These are phyloP conservation scores for Lentinula sp. DNA, from an alignment of 768 basidiomycete genomes.

Conservation along the genomic window DNA sequence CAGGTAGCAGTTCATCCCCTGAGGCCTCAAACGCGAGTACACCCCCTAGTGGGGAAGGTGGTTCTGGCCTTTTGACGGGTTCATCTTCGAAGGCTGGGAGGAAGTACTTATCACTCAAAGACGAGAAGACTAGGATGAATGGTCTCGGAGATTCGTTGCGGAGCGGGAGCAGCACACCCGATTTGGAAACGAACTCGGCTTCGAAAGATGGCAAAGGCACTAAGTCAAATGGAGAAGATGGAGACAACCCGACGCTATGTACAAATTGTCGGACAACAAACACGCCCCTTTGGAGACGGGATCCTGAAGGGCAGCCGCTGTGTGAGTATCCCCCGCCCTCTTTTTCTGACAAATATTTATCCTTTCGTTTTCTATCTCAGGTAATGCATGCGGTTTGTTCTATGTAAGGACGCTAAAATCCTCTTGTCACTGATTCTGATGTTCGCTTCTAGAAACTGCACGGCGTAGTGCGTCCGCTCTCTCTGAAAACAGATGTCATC, in stretches of 20 bases:
- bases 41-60: slow-evolving; percentile 55
- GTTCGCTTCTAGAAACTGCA: slow-evolving; percentile 78
- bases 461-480: slow-evolving; percentile 89
- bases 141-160: slow-evolving; percentile 23
- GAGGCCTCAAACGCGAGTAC: slow-evolving; percentile 74
- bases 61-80: slow-evolving; percentile 19
- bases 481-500: slow-evolving; percentile 95
- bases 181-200: slow-evolving; percentile 31
- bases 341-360: slow-evolving; percentile 13
- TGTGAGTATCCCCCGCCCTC: slow-evolving; percentile 44
- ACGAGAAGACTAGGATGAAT: slow-evolving; percentile 47
- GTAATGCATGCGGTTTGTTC: slow-evolving; percentile 91
- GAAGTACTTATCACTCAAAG: slow-evolving; percentile 61
- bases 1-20: slow-evolving; percentile 70
- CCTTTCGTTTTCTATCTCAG: slow-evolving; percentile 25
- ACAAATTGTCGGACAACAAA: slow-evolving; percentile 96
- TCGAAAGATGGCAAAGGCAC: slow-evolving; percentile 20
- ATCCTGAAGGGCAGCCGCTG: slow-evolving; percentile 88
- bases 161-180: slow-evolving; percentile 62
- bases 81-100: slow-evolving; percentile 28
- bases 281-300: slow-evolving; percentile 88
- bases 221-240: slow-evolving; percentile 55
- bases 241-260: slow-evolving; percentile 75
- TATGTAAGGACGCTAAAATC: slow-evolving; percentile 52
- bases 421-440: slow-evolving; percentile 2